Percentiles rank a stretch among this genome's conserved stretches.
phyloP scores from a whole-genome alignment of 139 green algal species.

The Chlorella sp. region DNA sequence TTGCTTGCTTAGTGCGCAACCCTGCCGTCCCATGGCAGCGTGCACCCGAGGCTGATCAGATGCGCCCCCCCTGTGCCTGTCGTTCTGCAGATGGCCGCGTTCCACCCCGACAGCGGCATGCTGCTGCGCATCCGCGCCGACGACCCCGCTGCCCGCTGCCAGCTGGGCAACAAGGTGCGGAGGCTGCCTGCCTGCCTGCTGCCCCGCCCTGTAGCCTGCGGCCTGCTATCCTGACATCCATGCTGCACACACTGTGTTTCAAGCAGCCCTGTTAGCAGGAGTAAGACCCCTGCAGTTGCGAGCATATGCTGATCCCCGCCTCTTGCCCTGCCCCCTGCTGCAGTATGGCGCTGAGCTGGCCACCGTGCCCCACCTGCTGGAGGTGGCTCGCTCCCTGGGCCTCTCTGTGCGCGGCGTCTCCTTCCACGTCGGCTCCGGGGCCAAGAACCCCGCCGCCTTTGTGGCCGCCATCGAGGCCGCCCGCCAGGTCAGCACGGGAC shows the following conservation, averaged over 20 bases:
- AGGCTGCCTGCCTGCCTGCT: not conserved
- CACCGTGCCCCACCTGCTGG: slow-evolving; percentile 51
- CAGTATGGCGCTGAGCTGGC: slow-evolving; percentile 92
- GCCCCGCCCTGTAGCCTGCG: not conserved
- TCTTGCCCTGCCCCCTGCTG: slow-evolving; percentile 17
- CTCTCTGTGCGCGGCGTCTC: slow-evolving; percentile 88
- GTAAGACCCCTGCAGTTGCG: not conserved
- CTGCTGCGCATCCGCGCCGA: slow-evolving; percentile 93
- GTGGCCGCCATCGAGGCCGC: slow-evolving; percentile 51
- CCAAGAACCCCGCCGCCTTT: slow-evolving; percentile 84
- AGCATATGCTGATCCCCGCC: not conserved
- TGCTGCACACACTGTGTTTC: not conserved
- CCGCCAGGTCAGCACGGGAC: slow-evolving; percentile 5
- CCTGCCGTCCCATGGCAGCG: not conserved
- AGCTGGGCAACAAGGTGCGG: slow-evolving; percentile 49
- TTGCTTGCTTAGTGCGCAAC: not conserved
- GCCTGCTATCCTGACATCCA: not conserved
- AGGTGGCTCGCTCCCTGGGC: slow-evolving; percentile 33
- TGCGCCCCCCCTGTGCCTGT: not conserved
- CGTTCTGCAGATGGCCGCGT: slow-evolving; percentile 59
- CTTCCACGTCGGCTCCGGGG: slow-evolving; percentile 96
- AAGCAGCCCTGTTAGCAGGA: not conserved
- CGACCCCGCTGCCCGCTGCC: slow-evolving; percentile 66
- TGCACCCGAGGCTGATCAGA: not conserved
- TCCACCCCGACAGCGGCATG: slow-evolving; percentile 71